Conservation (phyloP, 2,329 filamentous ascomycete genomes). For the Penicillium sp. region DNA sequence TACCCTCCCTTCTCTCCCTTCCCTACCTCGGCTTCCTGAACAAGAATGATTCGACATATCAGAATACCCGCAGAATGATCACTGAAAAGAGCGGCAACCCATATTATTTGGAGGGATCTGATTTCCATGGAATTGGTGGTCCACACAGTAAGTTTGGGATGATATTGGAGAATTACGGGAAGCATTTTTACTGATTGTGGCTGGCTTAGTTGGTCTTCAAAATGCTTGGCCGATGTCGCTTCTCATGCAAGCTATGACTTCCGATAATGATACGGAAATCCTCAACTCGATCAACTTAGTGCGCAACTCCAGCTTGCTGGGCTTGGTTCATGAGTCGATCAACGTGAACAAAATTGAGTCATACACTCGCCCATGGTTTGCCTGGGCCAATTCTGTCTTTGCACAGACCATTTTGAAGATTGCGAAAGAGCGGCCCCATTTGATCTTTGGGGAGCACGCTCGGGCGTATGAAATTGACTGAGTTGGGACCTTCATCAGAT, state of each 20-base stretch:
- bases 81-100: conserved; percentile 73
- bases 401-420: conserved; percentile 86
- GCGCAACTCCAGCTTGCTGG: conserved; percentile 66
- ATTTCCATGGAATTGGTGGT: conserved; percentile 84
- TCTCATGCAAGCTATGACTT: conserved; percentile 84
- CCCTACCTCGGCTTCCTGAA: conserved; percentile 55
- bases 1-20: conserved; percentile 57
- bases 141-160: conserved; percentile 48
- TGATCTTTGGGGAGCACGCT: conserved; percentile 66
- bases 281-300: conserved; percentile 65
- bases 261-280: conserved; percentile 75
- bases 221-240: conserved; percentile 98
- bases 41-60: conserved; percentile 63
- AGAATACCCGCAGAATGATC: conserved; percentile 82
- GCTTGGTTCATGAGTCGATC: conserved; percentile 86
- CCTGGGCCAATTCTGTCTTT: conserved; percentile 96
- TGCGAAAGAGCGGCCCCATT: conserved; percentile 77
- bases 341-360: conserved; percentile 64
- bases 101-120: conserved; percentile 72
- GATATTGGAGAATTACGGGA: background rate
- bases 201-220: conserved; percentile 70
- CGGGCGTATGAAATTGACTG: conserved; percentile 23
- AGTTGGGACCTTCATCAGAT: too few species aligned
- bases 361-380: conserved; percentile 92
- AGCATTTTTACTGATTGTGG: conserved; percentile 33